These are phyloP conservation scores for Juglanconis oblonga DNA, from an alignment of 2,329 filamentous ascomycete species.

Conservation along the genomic window DNA sequence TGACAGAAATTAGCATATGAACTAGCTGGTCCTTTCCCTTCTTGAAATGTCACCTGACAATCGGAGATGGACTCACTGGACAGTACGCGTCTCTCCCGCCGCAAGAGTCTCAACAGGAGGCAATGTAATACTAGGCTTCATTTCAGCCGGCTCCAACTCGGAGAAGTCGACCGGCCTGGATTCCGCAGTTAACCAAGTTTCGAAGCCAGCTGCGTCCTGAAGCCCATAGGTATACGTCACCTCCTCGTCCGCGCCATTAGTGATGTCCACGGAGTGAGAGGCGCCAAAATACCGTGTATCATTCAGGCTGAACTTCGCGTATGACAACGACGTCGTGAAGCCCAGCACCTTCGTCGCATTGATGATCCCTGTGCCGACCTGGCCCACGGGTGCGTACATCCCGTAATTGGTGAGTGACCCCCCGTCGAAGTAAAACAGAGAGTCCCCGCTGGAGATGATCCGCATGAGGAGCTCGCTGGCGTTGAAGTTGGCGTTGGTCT, in stretches of 20 bases:
- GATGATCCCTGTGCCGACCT: conserved; percentile 45
- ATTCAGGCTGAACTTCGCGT: conserved; percentile 44
- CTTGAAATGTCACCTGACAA: background rate
- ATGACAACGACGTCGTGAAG: conserved; percentile 36
- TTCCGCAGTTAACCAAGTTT: conserved; percentile 1
- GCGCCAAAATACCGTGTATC: conserved; percentile 43
- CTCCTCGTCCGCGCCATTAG: conserved; percentile 8
- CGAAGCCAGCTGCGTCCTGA: conserved; percentile 12
- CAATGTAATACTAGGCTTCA: conserved; percentile 3
- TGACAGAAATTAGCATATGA: background rate
- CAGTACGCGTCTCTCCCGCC: conserved; percentile 6
- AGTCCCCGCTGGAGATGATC: conserved; percentile 3
- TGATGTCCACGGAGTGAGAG: conserved; percentile 11
- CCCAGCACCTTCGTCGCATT: conserved; percentile 43
- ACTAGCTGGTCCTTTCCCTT: background rate
- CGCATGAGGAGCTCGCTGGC: conserved; percentile 8
- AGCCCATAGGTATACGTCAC: conserved; percentile 13
- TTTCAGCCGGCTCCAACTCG: conserved; percentile 7
- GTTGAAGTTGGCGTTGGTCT: conserved; percentile 3
- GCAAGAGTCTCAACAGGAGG: conserved; percentile 2
- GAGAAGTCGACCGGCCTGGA: background rate
- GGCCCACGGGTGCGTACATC: conserved; percentile 36
- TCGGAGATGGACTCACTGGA: background rate
- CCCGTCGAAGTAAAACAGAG: conserved; percentile 5
- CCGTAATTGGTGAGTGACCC: conserved; percentile 11